Conservation (phyloP, 139 green algal genomes). For the Chlorella ohadii region DNA sequence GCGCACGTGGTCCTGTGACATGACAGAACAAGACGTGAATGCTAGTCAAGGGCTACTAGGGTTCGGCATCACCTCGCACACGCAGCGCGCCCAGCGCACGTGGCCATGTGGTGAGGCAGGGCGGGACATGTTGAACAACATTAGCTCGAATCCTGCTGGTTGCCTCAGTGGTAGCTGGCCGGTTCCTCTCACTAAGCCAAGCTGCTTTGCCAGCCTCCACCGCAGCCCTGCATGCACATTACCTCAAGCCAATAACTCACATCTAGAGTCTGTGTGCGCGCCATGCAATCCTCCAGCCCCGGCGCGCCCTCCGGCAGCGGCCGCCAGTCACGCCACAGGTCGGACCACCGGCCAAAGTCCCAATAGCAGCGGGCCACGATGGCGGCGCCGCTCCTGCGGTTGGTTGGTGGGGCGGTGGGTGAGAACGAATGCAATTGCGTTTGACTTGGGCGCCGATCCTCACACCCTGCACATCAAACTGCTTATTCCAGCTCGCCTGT, state of each 20-base stretch:
- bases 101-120: slow-evolving; percentile 42
- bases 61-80: slow-evolving; percentile 75
- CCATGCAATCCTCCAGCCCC: slow-evolving; percentile 53
- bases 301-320: slow-evolving; percentile 36
- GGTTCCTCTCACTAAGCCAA: too few species aligned
- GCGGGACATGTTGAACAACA: too few species aligned
- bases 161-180: too few species aligned
- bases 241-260: neutral
- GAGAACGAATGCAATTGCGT: too few species aligned
- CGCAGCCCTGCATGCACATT: too few species aligned
- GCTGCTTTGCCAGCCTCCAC: too few species aligned
- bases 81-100: slow-evolving; percentile 68
- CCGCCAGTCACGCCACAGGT: slow-evolving; percentile 72
- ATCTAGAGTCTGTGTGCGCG: neutral
- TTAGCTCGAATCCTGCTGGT: too few species aligned
- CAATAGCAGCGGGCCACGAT: slow-evolving; percentile 65
- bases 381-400: slow-evolving; percentile 34
- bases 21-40: too few species aligned
- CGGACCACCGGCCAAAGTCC: slow-evolving; percentile 86
- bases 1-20: slow-evolving; percentile 49
- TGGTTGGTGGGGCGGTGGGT: too few species aligned
- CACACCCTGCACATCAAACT: too few species aligned
- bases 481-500: slow-evolving; percentile 6
- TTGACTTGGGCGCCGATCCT: too few species aligned
- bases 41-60: too few species aligned